Conservation (phyloP, 1,284 basidiomycete genomes). For the Stereum hirsutum region DNA sequence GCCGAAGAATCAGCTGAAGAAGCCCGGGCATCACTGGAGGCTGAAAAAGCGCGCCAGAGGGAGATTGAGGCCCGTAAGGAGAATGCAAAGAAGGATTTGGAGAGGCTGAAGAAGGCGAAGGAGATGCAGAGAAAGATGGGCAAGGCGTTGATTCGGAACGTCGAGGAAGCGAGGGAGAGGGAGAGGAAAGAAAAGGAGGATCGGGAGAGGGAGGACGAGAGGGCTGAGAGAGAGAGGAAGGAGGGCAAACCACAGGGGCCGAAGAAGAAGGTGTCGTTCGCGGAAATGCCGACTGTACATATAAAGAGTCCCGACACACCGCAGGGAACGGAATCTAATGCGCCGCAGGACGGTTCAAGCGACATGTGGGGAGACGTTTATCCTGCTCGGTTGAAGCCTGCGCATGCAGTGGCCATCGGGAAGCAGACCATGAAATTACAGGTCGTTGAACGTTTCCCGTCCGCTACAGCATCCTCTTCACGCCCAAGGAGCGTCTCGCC, state of each 20-base stretch:
- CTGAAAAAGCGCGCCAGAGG: conserved; percentile 32
- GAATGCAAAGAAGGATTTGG: conserved; percentile 41
- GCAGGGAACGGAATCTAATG: conserved; percentile 6
- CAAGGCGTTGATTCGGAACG: conserved; percentile 45
- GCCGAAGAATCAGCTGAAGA: conserved; percentile 51
- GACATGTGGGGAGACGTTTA: conserved; percentile 47
- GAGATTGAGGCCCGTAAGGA: conserved; percentile 41
- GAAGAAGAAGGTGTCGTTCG: conserved; percentile 63
- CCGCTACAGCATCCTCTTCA: conserved; percentile 16
- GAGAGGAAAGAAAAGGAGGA: conserved; percentile 24
- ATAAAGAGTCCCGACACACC: conserved; percentile 7
- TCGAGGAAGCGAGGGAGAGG: conserved; percentile 30
- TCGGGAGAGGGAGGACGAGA: conserved; percentile 20
- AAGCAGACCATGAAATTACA: conserved; percentile 52
- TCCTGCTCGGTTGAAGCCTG: conserved; percentile 35
- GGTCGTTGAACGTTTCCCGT: conserved; percentile 54
- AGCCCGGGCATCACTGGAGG: conserved; percentile 28
- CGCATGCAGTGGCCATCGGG: conserved; percentile 17
- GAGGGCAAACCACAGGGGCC: conserved; percentile 21
- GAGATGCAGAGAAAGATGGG: conserved; percentile 74
- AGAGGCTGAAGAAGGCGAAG: conserved; percentile 39
- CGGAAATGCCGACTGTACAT: conserved; percentile 26
- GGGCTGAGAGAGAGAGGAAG: conserved; percentile 13
- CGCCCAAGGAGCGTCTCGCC: too few species aligned
- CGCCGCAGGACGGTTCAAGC: conserved; percentile 11